Evolutionary conservation across 352 stramenopile genomes (phyloP).

Genomic region (Phytophthora brassicae): DNA sequence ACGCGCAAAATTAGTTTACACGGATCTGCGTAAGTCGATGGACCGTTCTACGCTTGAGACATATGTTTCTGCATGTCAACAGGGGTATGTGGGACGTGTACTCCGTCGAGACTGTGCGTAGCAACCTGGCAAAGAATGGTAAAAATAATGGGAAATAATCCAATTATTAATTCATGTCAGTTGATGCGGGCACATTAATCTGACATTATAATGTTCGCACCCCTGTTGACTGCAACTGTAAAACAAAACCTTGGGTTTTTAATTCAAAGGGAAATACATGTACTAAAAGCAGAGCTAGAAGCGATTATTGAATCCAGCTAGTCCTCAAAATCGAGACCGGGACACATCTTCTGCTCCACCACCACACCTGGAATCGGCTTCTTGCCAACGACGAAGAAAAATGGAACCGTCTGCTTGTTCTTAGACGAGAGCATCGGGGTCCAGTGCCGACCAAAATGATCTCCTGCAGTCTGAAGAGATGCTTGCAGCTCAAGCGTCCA

Average conservation of each 20-base stretch:
- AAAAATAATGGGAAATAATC: no score
- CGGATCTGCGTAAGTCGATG: no score
- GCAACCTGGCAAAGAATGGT: no score
- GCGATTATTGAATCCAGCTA: not conserved
- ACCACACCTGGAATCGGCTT: conserved; percentile 31
- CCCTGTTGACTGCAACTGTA: not conserved
- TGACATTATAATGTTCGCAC: not conserved
- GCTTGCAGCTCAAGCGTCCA: conserved; percentile 47
- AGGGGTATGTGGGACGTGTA: no score
- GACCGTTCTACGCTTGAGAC: no score
- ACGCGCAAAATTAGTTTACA: no score
- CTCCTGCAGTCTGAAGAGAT: conserved; percentile 24
- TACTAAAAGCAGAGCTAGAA: not conserved
- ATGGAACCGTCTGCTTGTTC: conserved; percentile 18
- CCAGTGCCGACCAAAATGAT: conserved; percentile 51
- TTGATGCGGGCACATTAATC: no score
- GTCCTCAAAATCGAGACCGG: conserved; percentile 23
- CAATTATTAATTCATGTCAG: no score
- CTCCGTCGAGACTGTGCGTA: no score
- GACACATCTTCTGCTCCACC: conserved; percentile 29
- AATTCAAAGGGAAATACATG: not conserved
- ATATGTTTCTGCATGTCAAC: no score
- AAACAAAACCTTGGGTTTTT: no score
- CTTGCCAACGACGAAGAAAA: conserved; percentile 34
- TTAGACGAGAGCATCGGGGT: conserved; percentile 25